phyloP scores from a whole-genome alignment of 2,329 filamentous ascomycete genomes.

The Diplocarpon rosae region DNA sequence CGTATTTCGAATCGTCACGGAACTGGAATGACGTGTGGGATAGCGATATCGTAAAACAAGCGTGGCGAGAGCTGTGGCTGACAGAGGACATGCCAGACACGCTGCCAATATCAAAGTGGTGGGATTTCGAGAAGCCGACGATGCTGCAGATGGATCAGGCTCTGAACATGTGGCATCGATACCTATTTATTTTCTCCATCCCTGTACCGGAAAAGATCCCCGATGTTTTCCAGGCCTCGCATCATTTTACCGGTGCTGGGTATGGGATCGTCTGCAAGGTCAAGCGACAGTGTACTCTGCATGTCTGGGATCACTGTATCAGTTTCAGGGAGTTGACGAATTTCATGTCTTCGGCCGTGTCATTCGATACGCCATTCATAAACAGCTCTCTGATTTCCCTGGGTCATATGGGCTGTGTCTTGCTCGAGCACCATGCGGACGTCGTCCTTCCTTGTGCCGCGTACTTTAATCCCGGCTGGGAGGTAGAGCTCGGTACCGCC shows the following conservation, averaged over 20 bases:
- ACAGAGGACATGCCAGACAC: conserved; percentile 32
- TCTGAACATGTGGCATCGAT: conserved; percentile 31
- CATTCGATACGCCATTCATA: conserved; percentile 18
- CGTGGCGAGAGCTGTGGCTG: conserved; percentile 35
- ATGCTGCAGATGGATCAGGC: conserved; percentile 34
- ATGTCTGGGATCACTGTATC: conserved; percentile 54
- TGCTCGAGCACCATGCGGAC: conserved; percentile 39
- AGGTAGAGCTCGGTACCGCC: conserved; percentile 47
- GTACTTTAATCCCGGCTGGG: conserved; percentile 55
- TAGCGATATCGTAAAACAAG: conserved; percentile 34
- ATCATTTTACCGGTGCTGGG: conserved; percentile 48
- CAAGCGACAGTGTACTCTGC: conserved; percentile 45
- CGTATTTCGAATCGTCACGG: conserved; percentile 30
- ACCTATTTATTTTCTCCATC: conserved; percentile 35
- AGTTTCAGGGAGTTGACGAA: conserved; percentile 40
- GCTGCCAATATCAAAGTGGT: conserved; percentile 30
- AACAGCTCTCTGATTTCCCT: conserved; percentile 20
- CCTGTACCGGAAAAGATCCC: conserved; percentile 33
- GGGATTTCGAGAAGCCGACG: conserved; percentile 35
- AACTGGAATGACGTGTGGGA: conserved; percentile 37
- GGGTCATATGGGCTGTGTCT: conserved; percentile 16
- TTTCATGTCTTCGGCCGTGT: conserved; percentile 24
- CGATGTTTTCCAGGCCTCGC: conserved; percentile 49
- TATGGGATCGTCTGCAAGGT: conserved; percentile 52
- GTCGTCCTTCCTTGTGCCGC: conserved; percentile 44